phyloP scores from a whole-genome alignment of 306 rosid genomes.

The Malus sylvestris region DNA sequence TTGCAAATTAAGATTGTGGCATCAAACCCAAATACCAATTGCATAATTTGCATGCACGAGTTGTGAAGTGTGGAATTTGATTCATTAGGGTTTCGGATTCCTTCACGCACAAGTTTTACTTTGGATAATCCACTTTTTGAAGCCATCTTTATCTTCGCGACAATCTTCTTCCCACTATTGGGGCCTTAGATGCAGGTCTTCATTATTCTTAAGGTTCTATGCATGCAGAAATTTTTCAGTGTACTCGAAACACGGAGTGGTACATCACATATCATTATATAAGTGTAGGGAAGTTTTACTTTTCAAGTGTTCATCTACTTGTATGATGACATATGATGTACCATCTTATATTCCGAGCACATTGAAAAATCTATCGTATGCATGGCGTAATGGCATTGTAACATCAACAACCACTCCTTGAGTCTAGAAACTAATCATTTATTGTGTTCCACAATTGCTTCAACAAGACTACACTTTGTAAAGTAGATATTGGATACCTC shows the following conservation, averaged over 20 bases:
- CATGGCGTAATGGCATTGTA: not conserved
- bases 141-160: slow-evolving; percentile 8
- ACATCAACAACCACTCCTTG: not conserved
- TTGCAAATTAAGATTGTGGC: not conserved
- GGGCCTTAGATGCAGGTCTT: slow-evolving; percentile 1
- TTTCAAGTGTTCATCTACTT: no score
- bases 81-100: slow-evolving; percentile 6
- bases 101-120: slow-evolving; percentile 14
- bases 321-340: no score
- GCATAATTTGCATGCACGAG: not conserved
- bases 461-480: slow-evolving; percentile 5
- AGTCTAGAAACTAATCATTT: not conserved
- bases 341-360: no score
- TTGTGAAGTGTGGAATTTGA: not conserved
- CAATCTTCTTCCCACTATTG: not conserved
- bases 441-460: not conserved
- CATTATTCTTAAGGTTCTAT: slow-evolving; percentile 4
- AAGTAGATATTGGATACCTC: slow-evolving; percentile 13
- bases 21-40: not conserved
- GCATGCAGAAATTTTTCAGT: no score
- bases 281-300: no score
- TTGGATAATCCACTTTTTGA: not conserved
- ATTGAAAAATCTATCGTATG: no score
- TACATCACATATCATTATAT: no score
- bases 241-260: no score